Evolutionary conservation across 805 yeast species (phyloP), one percentile per base, ranked within the genome.

Genomic region (Grigorovia transvaalensis): DNA sequence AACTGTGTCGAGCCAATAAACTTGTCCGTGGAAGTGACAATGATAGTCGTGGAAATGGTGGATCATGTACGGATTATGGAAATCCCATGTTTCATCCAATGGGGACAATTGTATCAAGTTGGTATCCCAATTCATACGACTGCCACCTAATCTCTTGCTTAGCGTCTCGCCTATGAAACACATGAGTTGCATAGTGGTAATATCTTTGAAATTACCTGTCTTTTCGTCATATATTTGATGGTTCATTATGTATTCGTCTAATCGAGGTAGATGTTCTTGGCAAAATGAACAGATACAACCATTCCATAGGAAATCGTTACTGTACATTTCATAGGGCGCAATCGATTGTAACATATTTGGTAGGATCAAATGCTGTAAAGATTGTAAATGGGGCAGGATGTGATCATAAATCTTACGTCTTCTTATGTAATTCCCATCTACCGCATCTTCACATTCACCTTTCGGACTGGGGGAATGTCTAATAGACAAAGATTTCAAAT

Each of bases 281-380:
- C 95, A 85, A 56, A 74, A 77, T 0, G 57, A 54, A 61, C 95
- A 85, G 42, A 74, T 74, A 63, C 91, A 85, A 0, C 91, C 91
- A 61, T 84, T 85, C 90, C 91, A 85, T 23, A 85, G 64, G 49
- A 85, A 56, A 55, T 82, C 85, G 46, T 87, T 84, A 61, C 81
- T 80, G 7, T 82, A 63, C 51, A 82, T 82, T 56, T 85, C 95
- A 62, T 84, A 85, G 54, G 87, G 78, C 0, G 88, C 71, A 19
- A 82, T 68, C 0, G 81, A 69, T 52, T 81, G 79, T 55, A 85
- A 63, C 50, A 83, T 71, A 4, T 80, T 79, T 2, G 90, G 88
- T 0, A 81, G 72, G 4, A 78, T 67, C 13, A 85, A 61, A 1
- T 71, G 70, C 47, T 75, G 67, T 45, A 80, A 67, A 1, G 69